These are phyloP conservation scores for Rhodamnia argentea DNA, from an alignment of 345 rosid species.

Conservation along the genomic window DNA sequence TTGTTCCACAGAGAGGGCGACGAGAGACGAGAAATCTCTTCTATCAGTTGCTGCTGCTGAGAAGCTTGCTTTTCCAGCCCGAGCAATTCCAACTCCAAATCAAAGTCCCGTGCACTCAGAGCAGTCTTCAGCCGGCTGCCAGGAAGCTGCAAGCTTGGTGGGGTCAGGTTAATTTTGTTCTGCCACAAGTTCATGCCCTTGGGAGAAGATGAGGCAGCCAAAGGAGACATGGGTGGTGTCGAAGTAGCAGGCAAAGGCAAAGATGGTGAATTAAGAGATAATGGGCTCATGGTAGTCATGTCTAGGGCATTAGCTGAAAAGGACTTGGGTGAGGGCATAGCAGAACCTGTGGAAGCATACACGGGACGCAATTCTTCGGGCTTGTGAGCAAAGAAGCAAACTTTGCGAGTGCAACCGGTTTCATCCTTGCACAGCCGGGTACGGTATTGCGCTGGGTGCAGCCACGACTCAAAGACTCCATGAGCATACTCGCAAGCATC, in stretches of 20 bases:
- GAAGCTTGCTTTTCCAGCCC: constrained; percentile 19
- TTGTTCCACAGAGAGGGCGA: constrained; percentile 20
- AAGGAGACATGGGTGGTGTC: constrained; percentile 71
- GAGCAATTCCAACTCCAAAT: constrained; percentile 62
- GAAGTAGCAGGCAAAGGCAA: constrained; percentile 47
- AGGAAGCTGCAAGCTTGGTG: constrained; percentile 68
- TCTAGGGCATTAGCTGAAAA: constrained; percentile 33
- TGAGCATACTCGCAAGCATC: constrained; percentile 95
- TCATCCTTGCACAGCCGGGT: constrained; percentile 98
- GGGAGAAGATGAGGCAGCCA: constrained; percentile 67
- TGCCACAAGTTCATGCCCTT: constrained; percentile 60
- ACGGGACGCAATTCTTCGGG: constrained; percentile 84
- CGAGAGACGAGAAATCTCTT: constrained; percentile 50
- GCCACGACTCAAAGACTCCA: constrained; percentile 97
- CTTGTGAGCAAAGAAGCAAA: constrained; percentile 96
- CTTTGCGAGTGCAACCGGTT: constrained; percentile 75
- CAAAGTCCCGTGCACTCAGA: constrained; percentile 62
- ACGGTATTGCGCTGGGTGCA: constrained; percentile 94
- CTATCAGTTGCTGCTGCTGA: constrained; percentile 37
- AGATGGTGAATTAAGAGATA: constrained; percentile 42
- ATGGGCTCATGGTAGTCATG: constrained; percentile 31
- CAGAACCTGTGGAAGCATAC: constrained; percentile 86
- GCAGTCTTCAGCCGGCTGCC: constrained; percentile 84
- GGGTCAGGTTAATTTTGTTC: constrained; percentile 57
- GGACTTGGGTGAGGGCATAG: constrained; percentile 87